Evolutionary conservation across 2,329 filamentous ascomycete species (phyloP), one percentile per base, ranked within the genome.

Genomic region (Claviceps humidiphila): DNA sequence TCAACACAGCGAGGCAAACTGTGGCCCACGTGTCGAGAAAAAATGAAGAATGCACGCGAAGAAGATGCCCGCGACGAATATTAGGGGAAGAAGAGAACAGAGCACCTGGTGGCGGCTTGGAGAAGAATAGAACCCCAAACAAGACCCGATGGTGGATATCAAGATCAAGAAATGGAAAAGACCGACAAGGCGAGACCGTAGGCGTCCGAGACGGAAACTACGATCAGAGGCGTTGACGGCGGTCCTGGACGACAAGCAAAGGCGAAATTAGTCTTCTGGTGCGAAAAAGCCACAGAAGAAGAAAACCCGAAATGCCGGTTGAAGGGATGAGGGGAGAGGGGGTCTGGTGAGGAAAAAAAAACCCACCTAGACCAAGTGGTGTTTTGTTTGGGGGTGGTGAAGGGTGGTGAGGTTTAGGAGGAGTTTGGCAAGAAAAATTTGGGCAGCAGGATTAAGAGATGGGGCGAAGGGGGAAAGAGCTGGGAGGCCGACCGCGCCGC

Each of bases 391-490:
- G 57, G 34, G 34, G 60, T 58, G 66, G 65, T 61, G 65, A 63
- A 67, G 63, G 60, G 59, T 66, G 66, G 62, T 66, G 63, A 68
- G 63, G 60, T 66, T 66, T 61, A 62, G 62, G 56, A 66, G 59
- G 56, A 65, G 60, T 48, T 52, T 58, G 55, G 60, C 63, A 68
- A 61, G 64, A 67, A 63, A 66, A 65, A 56, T 62, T 67, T 67
- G 65, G 65, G 66, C 66, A 64, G 63, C 60, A 63, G 65, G 59
- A 63, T 64, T 56, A 59, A 61, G 59, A 64, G 60, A 62, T 63
- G 61, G 59, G 59, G 44, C 49, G 58, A 63, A 60, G 60, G 61
- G 60, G 60, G 64, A 61, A 58, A 55, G 58, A 59, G 59, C 56
- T 55, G 57, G 54, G 52, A 30, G 13, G 5, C 24, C 44, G 5